phyloP scores from a whole-genome alignment of 306 rosid species.

The Begonia masoniana region DNA sequence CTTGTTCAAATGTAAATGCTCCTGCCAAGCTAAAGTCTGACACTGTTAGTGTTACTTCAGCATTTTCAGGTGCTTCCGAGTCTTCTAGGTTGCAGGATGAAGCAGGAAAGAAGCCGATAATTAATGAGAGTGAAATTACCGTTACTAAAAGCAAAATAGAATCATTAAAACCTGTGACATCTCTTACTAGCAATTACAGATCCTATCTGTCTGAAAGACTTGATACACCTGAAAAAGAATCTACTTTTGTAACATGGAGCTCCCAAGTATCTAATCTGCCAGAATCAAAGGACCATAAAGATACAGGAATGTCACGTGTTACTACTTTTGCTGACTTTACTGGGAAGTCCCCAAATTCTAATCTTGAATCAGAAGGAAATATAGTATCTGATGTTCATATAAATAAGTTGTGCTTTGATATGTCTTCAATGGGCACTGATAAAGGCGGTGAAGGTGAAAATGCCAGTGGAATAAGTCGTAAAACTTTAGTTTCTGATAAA shows the following conservation, averaged over 20 bases:
- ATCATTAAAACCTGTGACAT: conserved; percentile 34
- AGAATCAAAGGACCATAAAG: conserved; percentile 25
- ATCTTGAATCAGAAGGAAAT: conserved; percentile 11
- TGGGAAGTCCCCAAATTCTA: conserved; percentile 17
- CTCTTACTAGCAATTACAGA: conserved; percentile 26
- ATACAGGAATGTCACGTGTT: conserved; percentile 15
- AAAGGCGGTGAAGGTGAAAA: conserved; percentile 22
- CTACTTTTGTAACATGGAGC: conserved; percentile 22
- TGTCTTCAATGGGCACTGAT: conserved; percentile 32
- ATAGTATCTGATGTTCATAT: conserved; percentile 21
- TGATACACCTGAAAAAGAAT: conserved; percentile 15
- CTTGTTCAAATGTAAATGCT: conserved; percentile 30
- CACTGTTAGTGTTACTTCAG: conserved; percentile 25
- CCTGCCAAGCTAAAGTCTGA: conserved; percentile 41
- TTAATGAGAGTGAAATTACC: conserved; percentile 23
- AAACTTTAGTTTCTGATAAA: conserved; percentile 26
- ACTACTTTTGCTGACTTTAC: conserved; percentile 15
- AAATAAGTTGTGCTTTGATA: conserved; percentile 34
- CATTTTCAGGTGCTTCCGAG: conserved; percentile 31
- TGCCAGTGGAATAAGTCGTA: conserved; percentile 18
- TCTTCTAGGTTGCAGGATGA: conserved; percentile 28
- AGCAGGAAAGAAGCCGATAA: conserved; percentile 21
- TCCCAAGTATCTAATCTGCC: conserved; percentile 27
- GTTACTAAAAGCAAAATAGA: conserved; percentile 25
- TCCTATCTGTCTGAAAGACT: conserved; percentile 23